phyloP scores from a whole-genome alignment of 129 eudicot genomes.

The Artemisia tridentata region DNA sequence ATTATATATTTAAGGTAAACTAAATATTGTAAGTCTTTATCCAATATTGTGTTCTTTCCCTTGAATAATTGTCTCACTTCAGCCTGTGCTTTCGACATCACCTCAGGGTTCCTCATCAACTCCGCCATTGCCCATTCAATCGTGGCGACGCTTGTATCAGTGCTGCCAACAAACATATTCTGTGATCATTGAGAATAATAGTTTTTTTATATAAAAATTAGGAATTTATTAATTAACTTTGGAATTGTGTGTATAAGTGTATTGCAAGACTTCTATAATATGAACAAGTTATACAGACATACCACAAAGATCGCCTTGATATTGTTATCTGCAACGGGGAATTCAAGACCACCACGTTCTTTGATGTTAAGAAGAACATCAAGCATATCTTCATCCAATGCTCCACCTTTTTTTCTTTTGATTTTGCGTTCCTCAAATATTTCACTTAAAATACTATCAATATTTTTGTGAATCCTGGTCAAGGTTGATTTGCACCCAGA shows the following conservation, averaged over 20 bases:
- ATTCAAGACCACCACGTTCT: constrained; percentile 16
- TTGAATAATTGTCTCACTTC: constrained; percentile 15
- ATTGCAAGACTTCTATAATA: too few relatives aligned
- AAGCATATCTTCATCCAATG: constrained; percentile 4
- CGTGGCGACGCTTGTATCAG: constrained; percentile 8
- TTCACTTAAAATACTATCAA: constrained; percentile 18
- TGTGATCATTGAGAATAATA: background rate
- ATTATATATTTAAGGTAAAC: constrained; percentile 13
- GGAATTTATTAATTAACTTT: too few relatives aligned
- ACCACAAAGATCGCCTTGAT: constrained; percentile 24
- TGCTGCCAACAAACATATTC: constrained; percentile 24
- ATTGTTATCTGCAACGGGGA: constrained; percentile 11
- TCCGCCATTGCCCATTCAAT: constrained; percentile 23
- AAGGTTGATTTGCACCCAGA: constrained; percentile 6
- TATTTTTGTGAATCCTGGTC: constrained; percentile 12
- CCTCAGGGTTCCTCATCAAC: constrained; percentile 19
- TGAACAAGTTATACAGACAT: background rate
- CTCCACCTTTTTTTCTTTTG: background rate
- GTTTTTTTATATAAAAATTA: too few relatives aligned
- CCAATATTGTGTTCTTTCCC: constrained; percentile 7
- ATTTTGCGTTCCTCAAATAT: constrained; percentile 16
- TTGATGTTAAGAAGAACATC: constrained; percentile 19
- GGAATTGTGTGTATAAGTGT: too few relatives aligned
- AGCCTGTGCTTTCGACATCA: constrained; percentile 21
- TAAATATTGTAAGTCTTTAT: background rate